Percentiles rank a stretch among this genome's conserved stretches.
Evolutionary conservation across 805 yeast species (phyloP).

Genomic region (Saccharomycopsis sp.): DNA sequence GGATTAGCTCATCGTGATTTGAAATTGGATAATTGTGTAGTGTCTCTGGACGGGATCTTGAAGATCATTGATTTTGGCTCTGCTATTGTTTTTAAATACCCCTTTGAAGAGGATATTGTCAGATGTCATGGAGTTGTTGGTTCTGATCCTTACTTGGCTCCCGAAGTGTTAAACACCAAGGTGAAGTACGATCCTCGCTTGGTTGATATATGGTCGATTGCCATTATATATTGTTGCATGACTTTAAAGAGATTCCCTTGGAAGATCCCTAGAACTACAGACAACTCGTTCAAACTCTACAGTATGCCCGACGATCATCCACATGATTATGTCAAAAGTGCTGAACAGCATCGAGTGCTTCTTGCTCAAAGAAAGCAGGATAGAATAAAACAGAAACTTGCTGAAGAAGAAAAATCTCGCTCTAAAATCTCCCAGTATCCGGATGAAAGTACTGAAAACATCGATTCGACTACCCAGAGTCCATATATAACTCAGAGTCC

Average conservation of each 20-base stretch:
- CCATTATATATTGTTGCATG: constrained; percentile 83
- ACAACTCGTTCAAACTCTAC: constrained; percentile 63
- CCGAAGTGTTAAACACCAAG: constrained; percentile 55
- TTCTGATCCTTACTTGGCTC: constrained; percentile 81
- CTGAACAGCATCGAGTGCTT: constrained; percentile 62
- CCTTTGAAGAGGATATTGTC: constrained; percentile 53
- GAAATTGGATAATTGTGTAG: constrained; percentile 77
- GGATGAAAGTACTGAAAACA: neutral
- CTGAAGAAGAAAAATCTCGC: neutral
- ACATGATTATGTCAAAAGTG: constrained; percentile 69
- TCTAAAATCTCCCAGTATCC: neutral
- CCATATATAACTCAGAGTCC: no score
- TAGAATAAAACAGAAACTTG: neutral
- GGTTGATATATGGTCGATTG: constrained; percentile 81
- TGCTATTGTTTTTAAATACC: constrained; percentile 76
- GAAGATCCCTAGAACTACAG: constrained; percentile 70
- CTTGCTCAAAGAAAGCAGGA: constrained; percentile 45
- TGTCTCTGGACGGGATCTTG: constrained; percentile 64
- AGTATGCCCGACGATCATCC: constrained; percentile 64
- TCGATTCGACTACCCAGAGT: neutral
- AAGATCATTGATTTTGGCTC: constrained; percentile 80
- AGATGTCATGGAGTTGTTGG: constrained; percentile 76
- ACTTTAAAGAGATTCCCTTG: constrained; percentile 79
- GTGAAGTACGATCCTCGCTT: constrained; percentile 66
- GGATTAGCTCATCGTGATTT: constrained; percentile 82